These are phyloP conservation scores for Pleurozium schreberi DNA, from an alignment of 225 moss, liverwort and hornwort genomes.

Conservation along the genomic window DNA sequence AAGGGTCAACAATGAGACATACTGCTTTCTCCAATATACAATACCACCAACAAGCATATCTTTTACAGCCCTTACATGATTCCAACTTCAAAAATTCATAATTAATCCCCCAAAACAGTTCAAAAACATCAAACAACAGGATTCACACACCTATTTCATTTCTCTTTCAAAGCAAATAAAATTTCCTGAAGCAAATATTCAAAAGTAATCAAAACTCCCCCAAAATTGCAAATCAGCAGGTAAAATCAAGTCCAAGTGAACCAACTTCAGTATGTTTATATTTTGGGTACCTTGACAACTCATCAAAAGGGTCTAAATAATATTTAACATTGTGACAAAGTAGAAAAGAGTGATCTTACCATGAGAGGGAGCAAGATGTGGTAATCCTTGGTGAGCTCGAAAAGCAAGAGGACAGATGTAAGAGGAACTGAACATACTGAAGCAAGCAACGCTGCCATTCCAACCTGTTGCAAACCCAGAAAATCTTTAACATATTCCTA, in stretches of 20 bases:
- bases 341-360: slow-evolving; percentile 26
- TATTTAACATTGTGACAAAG: background rate
- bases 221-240: background rate
- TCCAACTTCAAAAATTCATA: background rate
- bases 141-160: background rate
- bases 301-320: background rate
- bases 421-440: slow-evolving; percentile 97
- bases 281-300: background rate
- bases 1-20: no score
- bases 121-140: background rate
- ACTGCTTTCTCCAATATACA: background rate
- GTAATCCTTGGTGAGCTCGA: slow-evolving; percentile 98
- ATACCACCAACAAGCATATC: background rate
- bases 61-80: background rate
- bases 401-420: slow-evolving; percentile 89
- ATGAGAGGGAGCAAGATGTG: slow-evolving; percentile 96
- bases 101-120: background rate
- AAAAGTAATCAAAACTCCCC: background rate
- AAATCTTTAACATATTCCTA: background rate
- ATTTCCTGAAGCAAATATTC: no score
- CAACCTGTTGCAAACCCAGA: slow-evolving; percentile 56
- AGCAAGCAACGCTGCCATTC: slow-evolving; percentile 97
- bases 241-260: no score
- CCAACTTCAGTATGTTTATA: background rate
- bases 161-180: background rate